Evolutionary conservation across 2,329 filamentous ascomycete species (phyloP).

Genomic region (Coniochaeta hoffmannii): DNA sequence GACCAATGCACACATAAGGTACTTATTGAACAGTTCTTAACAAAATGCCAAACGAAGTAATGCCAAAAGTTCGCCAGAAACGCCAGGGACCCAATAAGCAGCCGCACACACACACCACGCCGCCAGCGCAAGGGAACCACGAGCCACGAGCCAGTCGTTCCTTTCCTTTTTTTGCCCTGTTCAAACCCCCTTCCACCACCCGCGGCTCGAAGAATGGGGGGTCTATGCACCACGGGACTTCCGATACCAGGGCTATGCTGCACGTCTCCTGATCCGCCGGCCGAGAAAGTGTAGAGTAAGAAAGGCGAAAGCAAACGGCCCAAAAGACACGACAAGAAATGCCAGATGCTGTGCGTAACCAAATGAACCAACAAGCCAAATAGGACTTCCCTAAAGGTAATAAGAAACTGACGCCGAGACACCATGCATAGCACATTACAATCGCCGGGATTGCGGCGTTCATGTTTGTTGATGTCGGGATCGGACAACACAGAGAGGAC

Average conservation of each 20-base stretch:
- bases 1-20: neutral
- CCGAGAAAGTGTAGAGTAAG: too few relatives aligned
- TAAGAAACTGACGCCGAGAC: neutral
- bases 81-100: neutral
- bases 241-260: too few relatives aligned
- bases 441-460: neutral
- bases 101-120: neutral
- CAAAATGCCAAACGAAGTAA: neutral
- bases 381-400: neutral
- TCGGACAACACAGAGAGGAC: too few relatives aligned
- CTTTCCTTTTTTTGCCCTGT: neutral
- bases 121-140: too few relatives aligned
- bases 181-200: too few relatives aligned
- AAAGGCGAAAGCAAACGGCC: too few relatives aligned
- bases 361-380: neutral
- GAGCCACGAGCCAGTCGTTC: too few relatives aligned
- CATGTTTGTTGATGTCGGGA: neutral
- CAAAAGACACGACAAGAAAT: neutral
- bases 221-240: too few relatives aligned
- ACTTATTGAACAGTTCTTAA: neutral
- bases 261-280: too few relatives aligned
- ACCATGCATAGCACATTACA: slow-evolving; percentile 1
- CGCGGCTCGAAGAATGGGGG: too few relatives aligned
- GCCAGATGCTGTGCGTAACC: neutral
- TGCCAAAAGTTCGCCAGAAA: neutral